phyloP scores from a whole-genome alignment of 1,139 yeast genomes.

The Kazachstania sp. region DNA sequence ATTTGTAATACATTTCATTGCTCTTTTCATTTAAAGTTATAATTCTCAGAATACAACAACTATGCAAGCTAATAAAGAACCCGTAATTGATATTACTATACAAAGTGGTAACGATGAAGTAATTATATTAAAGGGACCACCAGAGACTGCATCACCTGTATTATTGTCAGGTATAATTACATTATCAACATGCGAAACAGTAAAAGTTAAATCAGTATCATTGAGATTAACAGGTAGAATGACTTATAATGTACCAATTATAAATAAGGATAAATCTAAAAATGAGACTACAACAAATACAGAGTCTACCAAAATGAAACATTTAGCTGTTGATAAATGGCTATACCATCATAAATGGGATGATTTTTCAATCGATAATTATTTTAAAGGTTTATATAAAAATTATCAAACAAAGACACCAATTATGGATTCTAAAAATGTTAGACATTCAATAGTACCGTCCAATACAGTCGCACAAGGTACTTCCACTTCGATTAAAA shows the following conservation, averaged over 20 bases:
- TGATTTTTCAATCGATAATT: constrained; percentile 15
- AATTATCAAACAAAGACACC: constrained; percentile 5
- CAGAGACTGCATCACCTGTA: constrained; percentile 71
- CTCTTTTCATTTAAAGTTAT: too few relatives aligned
- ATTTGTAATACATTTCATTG: too few relatives aligned
- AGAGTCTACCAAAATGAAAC: neutral
- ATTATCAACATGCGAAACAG: constrained; percentile 66
- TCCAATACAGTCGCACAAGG: neutral
- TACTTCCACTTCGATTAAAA: constrained; percentile 9
- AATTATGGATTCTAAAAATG: constrained; percentile 9
- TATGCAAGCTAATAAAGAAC: constrained; percentile 16
- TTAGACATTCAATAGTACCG: neutral
- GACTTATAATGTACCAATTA: constrained; percentile 46
- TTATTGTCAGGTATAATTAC: constrained; percentile 75
- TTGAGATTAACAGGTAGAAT: constrained; percentile 60
- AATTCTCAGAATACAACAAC: constrained; percentile 10
- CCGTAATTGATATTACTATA: constrained; percentile 45
- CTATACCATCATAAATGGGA: constrained; percentile 44
- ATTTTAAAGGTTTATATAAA: constrained; percentile 29
- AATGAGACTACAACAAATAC: neutral
- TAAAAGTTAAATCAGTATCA: constrained; percentile 53
- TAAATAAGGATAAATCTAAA: constrained; percentile 13
- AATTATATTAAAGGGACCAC: constrained; percentile 68
- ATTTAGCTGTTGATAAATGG: constrained; percentile 40
- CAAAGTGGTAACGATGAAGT: constrained; percentile 48